A percentile compares a stretch with the other conserved stretches of the same genome.
Evolutionary conservation across 768 basidiomycete species (phyloP).

Genomic region (Mrakia blollopis): DNA sequence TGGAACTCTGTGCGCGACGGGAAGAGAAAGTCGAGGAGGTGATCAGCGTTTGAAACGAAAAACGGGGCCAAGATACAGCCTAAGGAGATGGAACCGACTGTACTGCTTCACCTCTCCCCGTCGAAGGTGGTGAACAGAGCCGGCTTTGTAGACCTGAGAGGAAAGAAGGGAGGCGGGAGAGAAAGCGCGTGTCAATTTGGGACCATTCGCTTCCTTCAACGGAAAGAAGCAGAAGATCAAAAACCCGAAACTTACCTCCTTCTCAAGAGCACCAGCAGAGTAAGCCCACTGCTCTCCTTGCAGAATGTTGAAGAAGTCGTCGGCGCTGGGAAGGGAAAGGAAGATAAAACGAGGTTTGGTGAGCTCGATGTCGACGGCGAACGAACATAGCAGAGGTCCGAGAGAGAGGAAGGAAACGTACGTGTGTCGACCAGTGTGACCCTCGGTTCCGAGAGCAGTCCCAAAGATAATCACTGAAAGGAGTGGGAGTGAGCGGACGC

Average conservation of each 20-base stretch:
- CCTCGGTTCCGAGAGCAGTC: slow-evolving; percentile 93
- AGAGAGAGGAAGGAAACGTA: neutral
- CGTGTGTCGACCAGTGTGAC: slow-evolving; percentile 86
- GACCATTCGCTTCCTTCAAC: neutral
- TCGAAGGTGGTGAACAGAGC: slow-evolving; percentile 75
- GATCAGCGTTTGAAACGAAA: neutral
- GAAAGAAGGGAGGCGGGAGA: neutral
- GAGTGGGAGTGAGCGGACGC: neutral
- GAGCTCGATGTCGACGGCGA: neutral
- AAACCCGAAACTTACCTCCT: slow-evolving; percentile 54
- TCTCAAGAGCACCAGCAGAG: slow-evolving; percentile 68
- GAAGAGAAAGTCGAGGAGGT: neutral
- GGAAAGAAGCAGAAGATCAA: neutral
- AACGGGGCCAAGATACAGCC: neutral
- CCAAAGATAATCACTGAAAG: slow-evolving; percentile 63
- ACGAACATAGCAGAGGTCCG: too few relatives aligned
- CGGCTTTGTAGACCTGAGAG: slow-evolving; percentile 60
- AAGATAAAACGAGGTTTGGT: neutral
- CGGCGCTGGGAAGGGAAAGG: slow-evolving; percentile 50
- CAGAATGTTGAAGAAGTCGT: slow-evolving; percentile 97
- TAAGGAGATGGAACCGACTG: slow-evolving; percentile 42
- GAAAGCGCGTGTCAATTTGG: neutral
- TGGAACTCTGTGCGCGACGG: slow-evolving; percentile 62
- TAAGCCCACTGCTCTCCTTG: slow-evolving; percentile 94
- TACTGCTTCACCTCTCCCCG: slow-evolving; percentile 90